These are phyloP conservation scores for Trypanosoma boissoni DNA, from an alignment of 208 protist genomes.

Conservation along the genomic window DNA sequence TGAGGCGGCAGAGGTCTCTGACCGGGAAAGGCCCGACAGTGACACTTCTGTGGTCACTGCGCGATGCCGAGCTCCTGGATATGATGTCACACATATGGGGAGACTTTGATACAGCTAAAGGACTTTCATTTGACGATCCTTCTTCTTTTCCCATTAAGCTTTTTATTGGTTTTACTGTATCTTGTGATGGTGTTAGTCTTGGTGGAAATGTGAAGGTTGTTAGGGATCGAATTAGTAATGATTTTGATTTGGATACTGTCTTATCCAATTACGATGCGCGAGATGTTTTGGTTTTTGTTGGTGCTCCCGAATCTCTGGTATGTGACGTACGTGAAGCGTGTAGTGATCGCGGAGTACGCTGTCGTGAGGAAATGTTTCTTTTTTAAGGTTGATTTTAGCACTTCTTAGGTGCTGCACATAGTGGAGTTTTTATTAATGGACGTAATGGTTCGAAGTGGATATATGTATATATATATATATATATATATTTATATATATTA, in stretches of 20 bases:
- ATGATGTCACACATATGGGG: slow-evolving; percentile 24
- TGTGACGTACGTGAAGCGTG: slow-evolving; percentile 13
- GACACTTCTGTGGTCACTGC: slow-evolving; percentile 19
- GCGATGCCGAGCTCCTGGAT: slow-evolving; percentile 11
- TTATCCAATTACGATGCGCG: slow-evolving; percentile 10
- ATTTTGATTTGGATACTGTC: slow-evolving; percentile 5
- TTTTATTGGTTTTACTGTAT: background rate
- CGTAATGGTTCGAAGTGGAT: background rate
- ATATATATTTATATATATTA: background rate
- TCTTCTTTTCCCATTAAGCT: background rate
- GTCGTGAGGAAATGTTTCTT: slow-evolving; percentile 32
- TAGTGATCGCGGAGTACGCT: slow-evolving; percentile 17
- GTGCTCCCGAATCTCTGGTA: slow-evolving; percentile 32
- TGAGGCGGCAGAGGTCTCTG: slow-evolving; percentile 4
- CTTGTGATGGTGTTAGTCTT: too few species aligned
- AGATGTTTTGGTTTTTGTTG: slow-evolving; percentile 33
- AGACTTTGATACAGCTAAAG: background rate
- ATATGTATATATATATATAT: slow-evolving; percentile 2
- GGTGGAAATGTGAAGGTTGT: slow-evolving; percentile 1
- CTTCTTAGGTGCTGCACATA: background rate
- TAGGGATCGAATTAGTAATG: slow-evolving; percentile 18
- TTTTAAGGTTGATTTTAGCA: slow-evolving; percentile 3
- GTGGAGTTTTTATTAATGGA: too few species aligned
- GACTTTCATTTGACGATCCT: background rate
- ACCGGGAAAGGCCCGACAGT: background rate